These are phyloP conservation scores for Globisporangium orthogonon DNA, from an alignment of 352 stramenopile genomes.

Conservation along the genomic window DNA sequence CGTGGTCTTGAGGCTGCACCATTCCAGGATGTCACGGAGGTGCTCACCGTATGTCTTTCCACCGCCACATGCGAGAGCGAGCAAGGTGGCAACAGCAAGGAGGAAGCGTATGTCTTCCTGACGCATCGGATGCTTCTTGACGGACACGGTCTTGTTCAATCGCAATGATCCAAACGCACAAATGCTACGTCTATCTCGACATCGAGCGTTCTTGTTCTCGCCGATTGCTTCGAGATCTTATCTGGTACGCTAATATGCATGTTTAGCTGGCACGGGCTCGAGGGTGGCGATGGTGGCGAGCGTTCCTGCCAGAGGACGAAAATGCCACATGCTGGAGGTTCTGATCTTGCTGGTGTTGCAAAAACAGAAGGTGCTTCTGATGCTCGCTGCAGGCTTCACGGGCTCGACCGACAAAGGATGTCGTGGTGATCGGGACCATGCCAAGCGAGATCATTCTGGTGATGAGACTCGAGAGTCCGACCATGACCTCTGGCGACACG, in stretches of 20 bases:
- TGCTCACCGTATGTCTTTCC: too few species aligned
- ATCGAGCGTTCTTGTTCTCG: background rate
- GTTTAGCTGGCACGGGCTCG: constrained; percentile 26
- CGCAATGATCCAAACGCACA: background rate
- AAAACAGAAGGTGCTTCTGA: constrained; percentile 8
- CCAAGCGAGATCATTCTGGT: constrained; percentile 61
- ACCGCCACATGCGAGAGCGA: background rate
- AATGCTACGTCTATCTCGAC: background rate
- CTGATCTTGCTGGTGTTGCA: background rate
- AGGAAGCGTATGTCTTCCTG: background rate
- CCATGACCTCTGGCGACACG: constrained; percentile 38
- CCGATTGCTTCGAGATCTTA: background rate
- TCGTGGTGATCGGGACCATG: constrained; percentile 73
- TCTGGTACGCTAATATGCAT: background rate
- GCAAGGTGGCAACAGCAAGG: background rate
- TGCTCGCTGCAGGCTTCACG: constrained; percentile 27
- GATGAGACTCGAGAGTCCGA: constrained; percentile 61
- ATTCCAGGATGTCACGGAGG: too few species aligned
- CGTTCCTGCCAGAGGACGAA: background rate
- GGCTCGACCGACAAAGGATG: constrained; percentile 42
- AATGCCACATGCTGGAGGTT: background rate
- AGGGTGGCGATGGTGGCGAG: constrained; percentile 16
- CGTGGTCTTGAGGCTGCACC: too few species aligned
- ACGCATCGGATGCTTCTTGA: background rate
- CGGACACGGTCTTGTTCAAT: background rate